phyloP scores from a whole-genome alignment of 2,329 filamentous ascomycete species.

The Periglandula ipomoeae region DNA sequence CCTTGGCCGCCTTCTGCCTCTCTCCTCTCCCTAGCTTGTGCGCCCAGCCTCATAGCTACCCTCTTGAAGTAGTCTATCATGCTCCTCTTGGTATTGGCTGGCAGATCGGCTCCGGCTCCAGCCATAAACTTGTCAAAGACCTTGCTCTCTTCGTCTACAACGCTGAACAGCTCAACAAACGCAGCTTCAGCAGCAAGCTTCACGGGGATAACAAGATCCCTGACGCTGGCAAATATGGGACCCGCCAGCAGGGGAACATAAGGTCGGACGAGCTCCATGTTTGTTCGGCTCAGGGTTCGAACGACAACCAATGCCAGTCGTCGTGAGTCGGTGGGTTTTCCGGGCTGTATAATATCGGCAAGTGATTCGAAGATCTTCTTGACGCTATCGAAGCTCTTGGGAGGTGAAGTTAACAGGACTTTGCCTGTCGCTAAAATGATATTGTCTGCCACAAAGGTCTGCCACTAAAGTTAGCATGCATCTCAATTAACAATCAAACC shows the following conservation, averaged over 20 bases:
- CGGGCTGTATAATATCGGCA: slow-evolving; percentile 65
- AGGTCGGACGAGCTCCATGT: slow-evolving; percentile 72
- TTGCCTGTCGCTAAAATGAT: slow-evolving; percentile 85
- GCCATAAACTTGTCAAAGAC: slow-evolving; percentile 89
- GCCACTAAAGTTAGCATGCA: slow-evolving; percentile 7
- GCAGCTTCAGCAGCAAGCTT: slow-evolving; percentile 93
- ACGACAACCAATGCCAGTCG: slow-evolving; percentile 80
- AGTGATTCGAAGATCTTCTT: slow-evolving; percentile 76
- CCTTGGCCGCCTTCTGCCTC: slow-evolving; percentile 88
- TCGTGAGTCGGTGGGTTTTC: slow-evolving; percentile 71
- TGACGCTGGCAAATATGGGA: slow-evolving; percentile 79
- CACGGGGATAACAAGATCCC: slow-evolving; percentile 87
- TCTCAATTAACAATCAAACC: background rate
- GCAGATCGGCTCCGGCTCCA: slow-evolving; percentile 55
- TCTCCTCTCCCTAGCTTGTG: slow-evolving; percentile 76
- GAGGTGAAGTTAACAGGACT: slow-evolving; percentile 63
- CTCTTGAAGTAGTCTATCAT: slow-evolving; percentile 98
- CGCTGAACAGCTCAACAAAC: slow-evolving; percentile 82
- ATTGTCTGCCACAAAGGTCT: slow-evolving; percentile 83
- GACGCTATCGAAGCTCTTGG: slow-evolving; percentile 64
- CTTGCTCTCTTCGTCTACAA: slow-evolving; percentile 75
- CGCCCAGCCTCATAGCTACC: slow-evolving; percentile 74
- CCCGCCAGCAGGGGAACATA: slow-evolving; percentile 74
- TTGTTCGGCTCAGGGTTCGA: slow-evolving; percentile 71
- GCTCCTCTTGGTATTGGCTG: slow-evolving; percentile 68